Evolutionary conservation across 805 yeast genomes (phyloP), one percentile per base, ranked within the genome.

Genomic region (Blastobotrys parvus): DNA sequence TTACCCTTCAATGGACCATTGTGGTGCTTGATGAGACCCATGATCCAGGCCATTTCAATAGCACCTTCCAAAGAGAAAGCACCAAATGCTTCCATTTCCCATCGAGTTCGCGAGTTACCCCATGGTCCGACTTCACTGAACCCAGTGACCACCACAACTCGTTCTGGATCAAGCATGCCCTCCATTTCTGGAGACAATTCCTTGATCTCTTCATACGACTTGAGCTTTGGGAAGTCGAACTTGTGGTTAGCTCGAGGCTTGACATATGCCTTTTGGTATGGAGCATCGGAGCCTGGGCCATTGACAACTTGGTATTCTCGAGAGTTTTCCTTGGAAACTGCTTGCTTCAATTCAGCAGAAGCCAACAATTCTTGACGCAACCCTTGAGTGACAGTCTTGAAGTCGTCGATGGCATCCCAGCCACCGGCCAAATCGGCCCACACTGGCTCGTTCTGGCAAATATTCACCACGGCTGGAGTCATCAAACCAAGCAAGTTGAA

Each of bases 391-490:
- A 80, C 78, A 35, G 83, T 95, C 75, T 89, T 89, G 70, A 92
- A 78, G 72, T 89, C 84, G 42, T 85, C 88, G 56, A 92, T 73
- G 69, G 78, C 84, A 69, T 92, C 97, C 71, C 92, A 79, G 57
- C 99, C 98, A 75, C 99, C 99, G 64, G 92, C 92, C 72, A 92
- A 77, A 64, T 92, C 98, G 49, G 98, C 99, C 83, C 87, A 80
- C 43, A 92, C 90, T 44, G 99, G 97, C 51, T 82, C 78, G 58
- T 80, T 81, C 74, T 92, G 97, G 65, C 96, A 89, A 55, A 88
- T 69, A 61, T 82, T 77, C 54, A 80, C 82, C 53, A 92, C 75
- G 54, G 81, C 79, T 43, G 95, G 94, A 39, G 89, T 81, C 78
- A 92, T 71, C 53, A 92, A 75, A 67, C 99, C 99, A 56, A 92